Percentiles rank a stretch among this genome's conserved stretches.
Conservation (phyloP, 2,329 filamentous ascomycete species). For the Allantophomopsis cytisporea region DNA sequence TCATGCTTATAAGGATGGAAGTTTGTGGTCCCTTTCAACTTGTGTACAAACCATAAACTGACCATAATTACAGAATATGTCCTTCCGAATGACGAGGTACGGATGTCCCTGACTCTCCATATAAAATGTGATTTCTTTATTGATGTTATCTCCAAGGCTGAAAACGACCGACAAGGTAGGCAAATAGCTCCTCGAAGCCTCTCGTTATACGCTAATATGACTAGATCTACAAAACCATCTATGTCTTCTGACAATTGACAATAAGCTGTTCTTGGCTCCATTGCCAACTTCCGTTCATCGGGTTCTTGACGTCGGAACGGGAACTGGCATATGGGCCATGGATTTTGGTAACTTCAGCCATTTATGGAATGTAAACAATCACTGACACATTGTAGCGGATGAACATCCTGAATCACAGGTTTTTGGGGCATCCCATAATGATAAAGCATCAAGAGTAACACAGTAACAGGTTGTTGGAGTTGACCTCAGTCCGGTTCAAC, state of each 20-base stretch:
- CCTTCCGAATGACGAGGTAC: slow-evolving; percentile 3
- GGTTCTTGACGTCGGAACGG: slow-evolving; percentile 24
- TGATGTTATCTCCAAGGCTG: too few species aligned
- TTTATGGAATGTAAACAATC: neutral
- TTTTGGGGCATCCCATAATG: too few species aligned
- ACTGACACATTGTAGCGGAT: neutral
- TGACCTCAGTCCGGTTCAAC: slow-evolving; percentile 14
- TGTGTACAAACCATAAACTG: neutral
- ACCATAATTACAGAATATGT: slow-evolving; percentile 1
- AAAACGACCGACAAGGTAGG: too few species aligned
- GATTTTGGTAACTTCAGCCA: slow-evolving; percentile 2
- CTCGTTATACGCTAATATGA: too few species aligned
- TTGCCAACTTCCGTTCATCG: slow-evolving; percentile 13
- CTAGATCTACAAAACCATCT: slow-evolving; percentile 5
- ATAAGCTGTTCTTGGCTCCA: slow-evolving; percentile 5
- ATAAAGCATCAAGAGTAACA: neutral
- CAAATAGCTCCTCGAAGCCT: too few species aligned
- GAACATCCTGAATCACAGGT: slow-evolving; percentile 10
- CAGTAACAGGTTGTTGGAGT: slow-evolving; percentile 9
- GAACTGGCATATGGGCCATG: slow-evolving; percentile 25
- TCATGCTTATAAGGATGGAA: slow-evolving; percentile 14
- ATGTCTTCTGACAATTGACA: slow-evolving; percentile 3
- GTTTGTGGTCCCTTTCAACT: neutral
- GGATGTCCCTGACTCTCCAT: too few species aligned
- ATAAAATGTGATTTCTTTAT: too few species aligned